A percentile compares a stretch with the other conserved stretches of the same genome.
phyloP scores from a whole-genome alignment of 106 monocot genomes.

The Allium sativum region DNA sequence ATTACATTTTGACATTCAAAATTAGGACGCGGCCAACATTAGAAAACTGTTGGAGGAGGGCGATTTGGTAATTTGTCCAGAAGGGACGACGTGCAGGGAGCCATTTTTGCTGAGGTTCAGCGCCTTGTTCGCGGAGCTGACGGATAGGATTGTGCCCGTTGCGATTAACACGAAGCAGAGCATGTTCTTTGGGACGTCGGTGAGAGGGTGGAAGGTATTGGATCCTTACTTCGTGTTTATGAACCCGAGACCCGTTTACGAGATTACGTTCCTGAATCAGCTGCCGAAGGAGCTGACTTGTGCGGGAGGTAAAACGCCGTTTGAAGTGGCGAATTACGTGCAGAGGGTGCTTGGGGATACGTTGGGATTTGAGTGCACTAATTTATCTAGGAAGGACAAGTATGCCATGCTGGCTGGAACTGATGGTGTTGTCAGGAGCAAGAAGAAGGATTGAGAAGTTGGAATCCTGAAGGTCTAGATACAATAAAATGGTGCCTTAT shows the following conservation, averaged over 20 bases:
- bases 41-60: conserved; percentile 45
- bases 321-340: conserved; percentile 86
- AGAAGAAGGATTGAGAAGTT: conserved; percentile 6
- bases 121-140: conserved; percentile 86
- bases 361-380: conserved; percentile 90
- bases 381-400: conserved; percentile 85
- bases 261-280: conserved; percentile 77
- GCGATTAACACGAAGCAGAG: conserved; percentile 77
- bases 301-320: conserved; percentile 49
- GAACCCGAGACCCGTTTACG: conserved; percentile 85
- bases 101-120: conserved; percentile 87
- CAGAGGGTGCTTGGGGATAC: conserved; percentile 56
- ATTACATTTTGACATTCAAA: no score
- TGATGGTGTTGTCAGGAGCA: conserved; percentile 51
- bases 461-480: no score
- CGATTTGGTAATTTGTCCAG: conserved; percentile 81
- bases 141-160: conserved; percentile 88
- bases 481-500: no score
- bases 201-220: conserved; percentile 70
- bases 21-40: conserved; percentile 50
- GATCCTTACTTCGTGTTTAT: conserved; percentile 93
- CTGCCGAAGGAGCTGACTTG: conserved; percentile 66
- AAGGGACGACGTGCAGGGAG: conserved; percentile 90
- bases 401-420: conserved; percentile 76
- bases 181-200: conserved; percentile 83